Base-by-base conservation (phyloP, 2,329 filamentous ascomycete genomes). In the Aspergillus phoenicis region DNA sequence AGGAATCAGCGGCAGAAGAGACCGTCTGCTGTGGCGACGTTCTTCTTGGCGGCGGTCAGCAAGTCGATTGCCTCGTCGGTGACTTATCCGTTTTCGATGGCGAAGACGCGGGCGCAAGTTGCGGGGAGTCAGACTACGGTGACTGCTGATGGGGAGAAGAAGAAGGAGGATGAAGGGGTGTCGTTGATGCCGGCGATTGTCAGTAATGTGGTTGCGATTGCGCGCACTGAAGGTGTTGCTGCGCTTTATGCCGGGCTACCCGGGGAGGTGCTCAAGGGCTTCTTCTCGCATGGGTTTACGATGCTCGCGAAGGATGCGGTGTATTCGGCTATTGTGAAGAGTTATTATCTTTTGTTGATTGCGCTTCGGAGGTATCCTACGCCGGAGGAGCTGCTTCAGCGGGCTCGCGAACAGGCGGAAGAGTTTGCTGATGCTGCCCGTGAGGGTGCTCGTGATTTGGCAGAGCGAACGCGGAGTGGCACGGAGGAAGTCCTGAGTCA, bases 81-180 rank as follows among this genome's bases (percentile, higher is more conserved):
- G 60, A 96, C 91, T 0, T 97, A 96, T 72, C 93, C 93, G 0
- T 89, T 97, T 74, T 90, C 91, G 59, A 87, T 93, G 30, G 91
- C 91, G n/a, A 94, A 94, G 78, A 87, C 91, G 2, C 83, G 91
- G 26, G 84, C 91, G 3, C 91, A 96, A 73, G 85, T 89, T 24
- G 68, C 66, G 17, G 49, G 49, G 24, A 48, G 66, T 4, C 60
- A 52, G 58, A 70, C 26, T 62, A 73, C 30, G 60, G 45, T 49
- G 65, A 63, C 26, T 13, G 4, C 33, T 61, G 73, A 60, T 1
- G 13, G 53, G 36, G 45, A 28, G 65, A 74, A 62, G 47, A 72
- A 62, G 62, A 70, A 62, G 57, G 71, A 58, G 7, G 11, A 61
- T 10, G 60, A 66, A 4, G 39, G 63, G 11, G 52, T 67, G 0